These are phyloP conservation scores for Toxoplasma gondii DNA, from an alignment of 169 alveolate genomes.

Conservation along the genomic window DNA sequence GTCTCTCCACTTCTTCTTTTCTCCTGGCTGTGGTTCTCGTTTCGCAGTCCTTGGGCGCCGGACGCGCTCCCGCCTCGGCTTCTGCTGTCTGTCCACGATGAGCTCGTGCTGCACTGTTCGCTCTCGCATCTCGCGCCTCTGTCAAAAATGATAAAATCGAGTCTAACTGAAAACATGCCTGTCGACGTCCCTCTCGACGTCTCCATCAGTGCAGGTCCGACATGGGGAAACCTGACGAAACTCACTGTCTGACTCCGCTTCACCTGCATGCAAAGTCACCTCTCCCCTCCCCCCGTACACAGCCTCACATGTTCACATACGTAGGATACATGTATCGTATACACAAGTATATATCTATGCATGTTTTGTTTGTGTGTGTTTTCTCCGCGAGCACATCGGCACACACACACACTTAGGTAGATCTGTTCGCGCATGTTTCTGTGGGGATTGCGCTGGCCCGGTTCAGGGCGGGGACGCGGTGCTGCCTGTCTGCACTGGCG, in stretches of 20 bases:
- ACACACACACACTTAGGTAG: background rate
- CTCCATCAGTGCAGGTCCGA: background rate
- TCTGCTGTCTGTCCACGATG: constrained; percentile 67
- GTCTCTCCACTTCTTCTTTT: too few relatives aligned
- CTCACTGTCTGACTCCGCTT: background rate
- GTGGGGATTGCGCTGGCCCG: background rate
- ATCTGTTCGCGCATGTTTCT: background rate
- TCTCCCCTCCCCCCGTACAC: background rate
- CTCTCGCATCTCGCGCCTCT: background rate
- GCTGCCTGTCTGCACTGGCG: too few relatives aligned
- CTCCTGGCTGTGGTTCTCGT: background rate
- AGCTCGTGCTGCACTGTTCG: constrained; percentile 52
- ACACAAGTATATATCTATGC: too few relatives aligned
- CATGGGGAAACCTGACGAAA: constrained; percentile 48
- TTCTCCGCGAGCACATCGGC: background rate
- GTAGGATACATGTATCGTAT: too few relatives aligned
- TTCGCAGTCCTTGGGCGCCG: background rate
- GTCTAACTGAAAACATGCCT: background rate
- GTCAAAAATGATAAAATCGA: background rate
- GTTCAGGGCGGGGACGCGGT: background rate
- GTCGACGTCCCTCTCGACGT: constrained; percentile 49
- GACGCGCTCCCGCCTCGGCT: constrained; percentile 40
- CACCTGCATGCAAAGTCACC: background rate
- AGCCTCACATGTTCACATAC: background rate
- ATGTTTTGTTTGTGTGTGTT: too few relatives aligned